phyloP scores from a whole-genome alignment of 768 basidiomycete genomes.

The Flagelloscypha sp. region DNA sequence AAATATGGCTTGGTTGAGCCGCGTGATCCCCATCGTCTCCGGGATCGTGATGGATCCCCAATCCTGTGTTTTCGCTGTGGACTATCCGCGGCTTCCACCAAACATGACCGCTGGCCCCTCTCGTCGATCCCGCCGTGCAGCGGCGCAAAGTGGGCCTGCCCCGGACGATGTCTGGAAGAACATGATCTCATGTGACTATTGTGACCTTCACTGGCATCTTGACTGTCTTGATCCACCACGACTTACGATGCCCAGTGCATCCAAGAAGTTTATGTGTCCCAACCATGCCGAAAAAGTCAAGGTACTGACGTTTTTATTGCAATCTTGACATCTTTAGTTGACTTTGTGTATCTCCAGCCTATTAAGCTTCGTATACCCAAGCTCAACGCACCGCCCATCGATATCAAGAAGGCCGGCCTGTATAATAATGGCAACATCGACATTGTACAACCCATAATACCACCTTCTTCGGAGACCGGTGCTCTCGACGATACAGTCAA shows the following conservation, averaged over 20 bases:
- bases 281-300: constrained; percentile 85
- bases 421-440: constrained; percentile 92
- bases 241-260: constrained; percentile 72
- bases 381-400: constrained; percentile 56
- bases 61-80: constrained; percentile 91
- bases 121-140: constrained; percentile 46
- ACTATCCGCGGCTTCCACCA: constrained; percentile 62
- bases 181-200: constrained; percentile 94
- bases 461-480: constrained; percentile 39
- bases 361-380: constrained; percentile 76
- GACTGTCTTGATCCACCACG: constrained; percentile 94
- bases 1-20: constrained; percentile 87
- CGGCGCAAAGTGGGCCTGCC: constrained; percentile 28
- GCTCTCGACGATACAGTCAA: constrained; percentile 77
- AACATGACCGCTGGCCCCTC: constrained; percentile 43
- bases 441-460: constrained; percentile 66
- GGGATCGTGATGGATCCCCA: constrained; percentile 73
- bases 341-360: constrained; percentile 38
- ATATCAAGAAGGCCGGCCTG: constrained; percentile 63
- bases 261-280: constrained; percentile 98
- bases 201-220: constrained; percentile 90
- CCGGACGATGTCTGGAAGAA: constrained; percentile 53
- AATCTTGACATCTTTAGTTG: constrained; percentile 8
- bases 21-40: constrained; percentile 79
- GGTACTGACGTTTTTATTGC: constrained; percentile 39